Base-by-base conservation (phyloP, 352 stramenopile genomes). In the Phytophthora macrochlamydospora region DNA sequence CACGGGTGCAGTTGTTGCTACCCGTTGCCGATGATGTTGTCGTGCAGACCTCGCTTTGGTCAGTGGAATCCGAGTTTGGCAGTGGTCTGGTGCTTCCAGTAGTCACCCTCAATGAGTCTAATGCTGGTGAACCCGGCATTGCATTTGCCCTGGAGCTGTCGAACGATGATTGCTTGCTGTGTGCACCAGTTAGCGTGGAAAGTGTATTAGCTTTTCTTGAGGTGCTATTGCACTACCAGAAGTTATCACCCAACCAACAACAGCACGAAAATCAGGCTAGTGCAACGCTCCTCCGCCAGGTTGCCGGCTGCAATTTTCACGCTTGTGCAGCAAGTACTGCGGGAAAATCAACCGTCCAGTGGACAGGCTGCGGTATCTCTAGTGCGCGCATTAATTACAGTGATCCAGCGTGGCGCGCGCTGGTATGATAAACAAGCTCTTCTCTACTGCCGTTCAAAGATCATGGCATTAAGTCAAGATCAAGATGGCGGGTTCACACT, bases 391-490 rank as follows among this genome's bases (percentile, higher is more conserved):
- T 62, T 96, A 5, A 92, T 93, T 51, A 71, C 76, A 2, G 54
- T 94, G 11, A 79, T 93, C 14, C 79, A 89, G 44, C 74, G 68
- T 3, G 86, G 87, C 14, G 74, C 81, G n/a, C 51, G 56, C 14
- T 96, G 89, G 89, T 78, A 81, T 49, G 81, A 92, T 67, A 91
- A 88, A 45, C 64, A 79, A 30, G 85, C 85, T 1, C 58, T 94
- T 45, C 68, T 96, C 2, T 96, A 90, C 45, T 94, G 87, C 54
- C 85, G 89, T 18, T 95, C 87, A 2, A 94, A 93, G 71, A 93
- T 96, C 44, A 94, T 93, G 74, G 73, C 72, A 29, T 67, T 96
- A 1, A 85, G 87, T 52, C 87, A 94, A 75, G 87, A 96, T 9
- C 84, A 94, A 55, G 86, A 95, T 42, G 78, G 79, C 9, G 82